These are phyloP conservation scores for Filosporella fistucella DNA, from an alignment of 495 filamentous ascomycete genomes.

Conservation along the genomic window DNA sequence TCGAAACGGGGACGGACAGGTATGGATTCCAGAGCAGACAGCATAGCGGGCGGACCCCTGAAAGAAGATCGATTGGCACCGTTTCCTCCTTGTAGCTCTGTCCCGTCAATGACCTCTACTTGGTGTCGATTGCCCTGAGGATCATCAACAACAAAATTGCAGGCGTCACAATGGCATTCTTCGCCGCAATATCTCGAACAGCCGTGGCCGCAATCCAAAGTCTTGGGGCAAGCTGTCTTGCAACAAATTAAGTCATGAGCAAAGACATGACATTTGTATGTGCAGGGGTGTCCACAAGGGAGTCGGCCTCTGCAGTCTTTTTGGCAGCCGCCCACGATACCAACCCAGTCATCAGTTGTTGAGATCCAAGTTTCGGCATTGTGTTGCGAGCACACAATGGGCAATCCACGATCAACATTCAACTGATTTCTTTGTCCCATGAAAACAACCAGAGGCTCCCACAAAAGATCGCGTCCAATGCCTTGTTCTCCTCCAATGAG, in stretches of 20 bases:
- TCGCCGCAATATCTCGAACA: slow-evolving; percentile 28
- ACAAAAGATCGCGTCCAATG: slow-evolving; percentile 26
- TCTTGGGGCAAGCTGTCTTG: slow-evolving; percentile 3
- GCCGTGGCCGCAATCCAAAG: slow-evolving; percentile 20
- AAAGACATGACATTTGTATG: slow-evolving; percentile 43
- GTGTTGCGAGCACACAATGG: slow-evolving; percentile 36
- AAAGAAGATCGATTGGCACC: neutral
- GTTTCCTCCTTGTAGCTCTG: neutral
- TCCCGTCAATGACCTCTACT: neutral
- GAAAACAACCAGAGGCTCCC: slow-evolving; percentile 17
- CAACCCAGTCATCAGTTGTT: slow-evolving; percentile 46
- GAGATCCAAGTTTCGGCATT: slow-evolving; percentile 4
- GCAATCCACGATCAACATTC: slow-evolving; percentile 16
- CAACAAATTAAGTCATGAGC: slow-evolving; percentile 18
- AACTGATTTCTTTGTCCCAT: slow-evolving; percentile 3
- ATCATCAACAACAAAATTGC: neutral
- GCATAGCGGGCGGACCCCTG: neutral
- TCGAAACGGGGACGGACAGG: too few species aligned
- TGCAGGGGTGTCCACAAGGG: slow-evolving; percentile 43
- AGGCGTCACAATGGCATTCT: slow-evolving; percentile 11
- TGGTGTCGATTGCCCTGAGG: neutral
- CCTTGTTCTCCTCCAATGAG: slow-evolving; percentile 4
- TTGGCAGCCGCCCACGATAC: slow-evolving; percentile 56
- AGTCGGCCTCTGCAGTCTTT: slow-evolving; percentile 38
- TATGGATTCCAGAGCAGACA: neutral